A percentile compares a stretch with the other conserved stretches of the same genome.
phyloP scores from a whole-genome alignment of 2,329 filamentous ascomycete species.

The Alternaria tenuissima region DNA sequence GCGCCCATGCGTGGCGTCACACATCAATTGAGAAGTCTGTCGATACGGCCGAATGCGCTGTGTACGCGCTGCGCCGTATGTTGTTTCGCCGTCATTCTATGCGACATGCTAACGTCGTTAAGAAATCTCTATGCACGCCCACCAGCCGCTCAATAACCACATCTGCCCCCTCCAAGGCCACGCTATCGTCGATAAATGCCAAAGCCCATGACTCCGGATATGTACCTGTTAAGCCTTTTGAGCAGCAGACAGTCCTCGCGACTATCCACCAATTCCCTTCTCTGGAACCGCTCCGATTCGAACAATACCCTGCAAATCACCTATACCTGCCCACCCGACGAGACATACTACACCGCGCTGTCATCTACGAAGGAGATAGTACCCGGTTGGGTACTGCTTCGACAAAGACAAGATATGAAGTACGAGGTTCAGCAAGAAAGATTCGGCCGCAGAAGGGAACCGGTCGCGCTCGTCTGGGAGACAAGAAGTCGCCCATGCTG shows the following conservation, averaged over 20 bases:
- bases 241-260: constrained; percentile 69
- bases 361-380: constrained; percentile 90
- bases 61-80: constrained; percentile 61
- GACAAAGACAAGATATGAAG: constrained; percentile 68
- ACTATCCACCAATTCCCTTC: constrained; percentile 91
- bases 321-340: constrained; percentile 86
- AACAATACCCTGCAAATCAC: constrained; percentile 81
- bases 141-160: constrained; percentile 44
- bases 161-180: constrained; percentile 66
- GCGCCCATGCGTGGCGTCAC: constrained; percentile 48
- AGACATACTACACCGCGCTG: constrained; percentile 90
- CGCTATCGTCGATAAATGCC: constrained; percentile 55
- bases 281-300: constrained; percentile 81
- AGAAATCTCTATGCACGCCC: constrained; percentile 38
- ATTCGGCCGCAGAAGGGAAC: constrained; percentile 86
- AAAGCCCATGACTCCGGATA: constrained; percentile 49
- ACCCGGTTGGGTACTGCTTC: constrained; percentile 79
- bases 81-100: constrained; percentile 49
- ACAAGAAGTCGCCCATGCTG: constrained; percentile 81
- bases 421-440: constrained; percentile 85
- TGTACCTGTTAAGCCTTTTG: constrained; percentile 43
- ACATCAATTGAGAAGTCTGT: constrained; percentile 40
- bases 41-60: constrained; percentile 40
- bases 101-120: constrained; percentile 39
- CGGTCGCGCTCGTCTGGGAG: constrained; percentile 80